Evolutionary conservation across 179 eudicot species (phyloP).

Genomic region (Pouteria campechiana): DNA sequence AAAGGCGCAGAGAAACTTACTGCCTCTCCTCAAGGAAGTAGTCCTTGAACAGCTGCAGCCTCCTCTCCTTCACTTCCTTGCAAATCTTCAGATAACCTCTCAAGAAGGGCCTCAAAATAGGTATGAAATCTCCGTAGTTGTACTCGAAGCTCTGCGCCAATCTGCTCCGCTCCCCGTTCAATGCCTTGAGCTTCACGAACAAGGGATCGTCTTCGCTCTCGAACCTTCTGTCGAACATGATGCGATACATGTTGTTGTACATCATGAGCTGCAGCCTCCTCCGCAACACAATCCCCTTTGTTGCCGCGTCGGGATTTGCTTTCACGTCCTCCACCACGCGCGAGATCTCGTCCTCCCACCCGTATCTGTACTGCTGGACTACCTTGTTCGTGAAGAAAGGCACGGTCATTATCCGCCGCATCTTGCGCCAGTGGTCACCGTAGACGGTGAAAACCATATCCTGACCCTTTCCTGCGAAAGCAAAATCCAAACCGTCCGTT

Average conservation of each 20-base stretch:
- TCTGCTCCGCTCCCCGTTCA: slow-evolving; percentile 57
- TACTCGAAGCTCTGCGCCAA: slow-evolving; percentile 64
- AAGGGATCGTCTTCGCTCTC: slow-evolving; percentile 45
- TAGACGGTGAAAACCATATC: slow-evolving; percentile 60
- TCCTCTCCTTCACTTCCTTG: slow-evolving; percentile 39
- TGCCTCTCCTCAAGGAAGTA: slow-evolving; percentile 54
- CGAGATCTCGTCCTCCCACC: slow-evolving; percentile 52
- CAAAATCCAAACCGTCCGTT: too few relatives aligned
- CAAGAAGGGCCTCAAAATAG: slow-evolving; percentile 50
- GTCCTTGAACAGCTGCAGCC: slow-evolving; percentile 58
- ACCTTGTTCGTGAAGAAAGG: slow-evolving; percentile 63
- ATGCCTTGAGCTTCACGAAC: slow-evolving; percentile 42
- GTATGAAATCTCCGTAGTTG: slow-evolving; percentile 61
- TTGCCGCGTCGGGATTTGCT: slow-evolving; percentile 28
- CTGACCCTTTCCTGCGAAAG: slow-evolving; percentile 36
- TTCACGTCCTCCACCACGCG: slow-evolving; percentile 42
- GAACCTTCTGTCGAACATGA: slow-evolving; percentile 54
- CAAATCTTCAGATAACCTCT: slow-evolving; percentile 48
- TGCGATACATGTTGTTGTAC: slow-evolving; percentile 62
- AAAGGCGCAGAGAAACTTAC: slow-evolving; percentile 16
- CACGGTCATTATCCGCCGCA: slow-evolving; percentile 53
- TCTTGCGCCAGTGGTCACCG: slow-evolving; percentile 59
- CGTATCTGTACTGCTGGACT: slow-evolving; percentile 41
- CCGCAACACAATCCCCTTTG: slow-evolving; percentile 36
- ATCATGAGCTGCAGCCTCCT: slow-evolving; percentile 48